A percentile compares a stretch with the other conserved stretches of the same genome.
Conservation (phyloP, 352 stramenopile genomes). For the Phytophthora syringae region DNA sequence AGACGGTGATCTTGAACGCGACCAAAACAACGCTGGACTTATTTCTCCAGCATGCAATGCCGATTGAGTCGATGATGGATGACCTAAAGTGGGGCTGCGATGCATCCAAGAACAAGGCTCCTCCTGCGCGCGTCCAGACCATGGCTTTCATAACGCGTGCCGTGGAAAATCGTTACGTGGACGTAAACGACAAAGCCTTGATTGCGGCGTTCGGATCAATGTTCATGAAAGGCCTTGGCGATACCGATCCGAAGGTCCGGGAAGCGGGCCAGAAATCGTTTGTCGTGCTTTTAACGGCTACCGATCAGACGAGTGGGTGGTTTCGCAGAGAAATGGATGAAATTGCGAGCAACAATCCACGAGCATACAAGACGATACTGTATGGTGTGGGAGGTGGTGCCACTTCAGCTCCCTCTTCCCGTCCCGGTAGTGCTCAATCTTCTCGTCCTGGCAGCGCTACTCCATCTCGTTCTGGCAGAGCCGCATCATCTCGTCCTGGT, state of each 20-base stretch:
- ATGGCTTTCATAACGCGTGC: slow-evolving; percentile 73
- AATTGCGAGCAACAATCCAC: slow-evolving; percentile 72
- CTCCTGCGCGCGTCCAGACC: slow-evolving; percentile 76
- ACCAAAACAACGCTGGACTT: slow-evolving; percentile 86
- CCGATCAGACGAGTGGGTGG: slow-evolving; percentile 55
- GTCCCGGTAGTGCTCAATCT: slow-evolving; percentile 37
- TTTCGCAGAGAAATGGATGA: slow-evolving; percentile 69
- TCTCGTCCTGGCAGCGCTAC: slow-evolving; percentile 34
- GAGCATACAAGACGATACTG: slow-evolving; percentile 74
- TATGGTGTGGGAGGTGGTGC: slow-evolving; percentile 42
- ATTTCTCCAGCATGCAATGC: slow-evolving; percentile 82
- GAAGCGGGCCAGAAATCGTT: slow-evolving; percentile 80
- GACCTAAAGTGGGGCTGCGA: slow-evolving; percentile 79
- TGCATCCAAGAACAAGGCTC: slow-evolving; percentile 85
- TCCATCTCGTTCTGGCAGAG: slow-evolving; percentile 22
- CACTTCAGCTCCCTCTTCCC: slow-evolving; percentile 37
- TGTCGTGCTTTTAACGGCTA: slow-evolving; percentile 61
- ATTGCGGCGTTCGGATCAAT: slow-evolving; percentile 70
- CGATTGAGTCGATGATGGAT: slow-evolving; percentile 90
- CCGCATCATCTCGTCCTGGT: background rate
- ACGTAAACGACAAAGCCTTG: slow-evolving; percentile 61
- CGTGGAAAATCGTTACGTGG: slow-evolving; percentile 75
- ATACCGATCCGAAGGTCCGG: slow-evolving; percentile 81
- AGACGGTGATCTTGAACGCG: slow-evolving; percentile 79
- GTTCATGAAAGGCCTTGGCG: slow-evolving; percentile 71